Conservation (phyloP, 306 rosid genomes). For the Quercus cerris region DNA sequence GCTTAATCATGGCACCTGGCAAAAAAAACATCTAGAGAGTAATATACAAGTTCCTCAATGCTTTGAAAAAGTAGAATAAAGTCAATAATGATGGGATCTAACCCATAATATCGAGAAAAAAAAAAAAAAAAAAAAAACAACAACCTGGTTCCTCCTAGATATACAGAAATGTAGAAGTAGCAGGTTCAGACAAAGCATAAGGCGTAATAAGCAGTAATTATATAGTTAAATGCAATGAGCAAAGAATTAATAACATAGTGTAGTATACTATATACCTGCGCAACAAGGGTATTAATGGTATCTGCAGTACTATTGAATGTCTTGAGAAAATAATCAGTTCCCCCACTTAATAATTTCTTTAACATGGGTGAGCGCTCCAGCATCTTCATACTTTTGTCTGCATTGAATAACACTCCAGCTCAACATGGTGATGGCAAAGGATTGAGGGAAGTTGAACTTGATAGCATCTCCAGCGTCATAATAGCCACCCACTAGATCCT, state of each 20-base stretch:
- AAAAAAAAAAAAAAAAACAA: neutral
- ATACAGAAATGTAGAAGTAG: neutral
- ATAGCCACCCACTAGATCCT: slow-evolving; percentile 83
- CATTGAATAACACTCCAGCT: slow-evolving; percentile 99
- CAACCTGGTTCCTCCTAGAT: neutral
- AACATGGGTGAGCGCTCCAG: slow-evolving; percentile 83
- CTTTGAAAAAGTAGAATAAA: neutral
- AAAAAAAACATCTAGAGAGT: neutral
- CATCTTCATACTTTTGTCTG: slow-evolving; percentile 86
- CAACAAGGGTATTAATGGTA: slow-evolving; percentile 45
- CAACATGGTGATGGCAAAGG: slow-evolving; percentile 86
- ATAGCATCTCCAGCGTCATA: slow-evolving; percentile 99
- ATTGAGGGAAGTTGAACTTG: slow-evolving; percentile 81
- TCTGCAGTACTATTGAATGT: slow-evolving; percentile 89
- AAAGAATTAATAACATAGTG: neutral
- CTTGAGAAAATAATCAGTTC: slow-evolving; percentile 84
- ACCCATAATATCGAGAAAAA: neutral
- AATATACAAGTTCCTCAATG: no score
- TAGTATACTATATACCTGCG: slow-evolving; percentile 47
- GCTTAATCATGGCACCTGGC: neutral
- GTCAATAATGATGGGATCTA: neutral
- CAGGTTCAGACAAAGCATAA: neutral
- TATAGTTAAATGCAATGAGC: neutral
- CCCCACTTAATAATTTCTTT: slow-evolving; percentile 96
- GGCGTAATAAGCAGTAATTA: no score